phyloP scores from a whole-genome alignment of 805 yeast species.

The Candida corydali region DNA sequence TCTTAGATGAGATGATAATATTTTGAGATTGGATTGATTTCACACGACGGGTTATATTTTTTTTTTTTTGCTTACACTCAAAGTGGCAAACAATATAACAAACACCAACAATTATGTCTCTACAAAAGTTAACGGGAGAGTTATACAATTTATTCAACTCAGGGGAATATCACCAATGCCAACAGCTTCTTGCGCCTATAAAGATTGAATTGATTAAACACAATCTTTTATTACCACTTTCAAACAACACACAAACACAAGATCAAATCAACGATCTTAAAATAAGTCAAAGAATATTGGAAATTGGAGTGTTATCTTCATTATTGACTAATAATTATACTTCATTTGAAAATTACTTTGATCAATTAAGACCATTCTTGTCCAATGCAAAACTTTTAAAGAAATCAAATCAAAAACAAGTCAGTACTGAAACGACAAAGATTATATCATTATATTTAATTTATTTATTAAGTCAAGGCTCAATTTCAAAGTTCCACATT shows the following conservation, averaged over 20 bases:
- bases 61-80: too few relatives aligned
- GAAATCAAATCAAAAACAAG: constrained; percentile 40
- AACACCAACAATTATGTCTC: constrained; percentile 38
- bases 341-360: constrained; percentile 67
- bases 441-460: constrained; percentile 73
- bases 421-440: constrained; percentile 46
- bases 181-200: constrained; percentile 60
- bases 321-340: constrained; percentile 59
- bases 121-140: constrained; percentile 67
- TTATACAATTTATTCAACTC: constrained; percentile 61
- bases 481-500: constrained; percentile 83
- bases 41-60: too few relatives aligned
- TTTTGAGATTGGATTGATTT: background rate
- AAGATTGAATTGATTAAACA: constrained; percentile 77
- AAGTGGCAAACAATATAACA: constrained; percentile 6
- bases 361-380: constrained; percentile 78
- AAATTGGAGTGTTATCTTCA: constrained; percentile 80
- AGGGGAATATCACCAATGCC: constrained; percentile 60
- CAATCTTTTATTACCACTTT: constrained; percentile 66
- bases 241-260: constrained; percentile 27
- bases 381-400: constrained; percentile 41
- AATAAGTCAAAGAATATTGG: constrained; percentile 78
- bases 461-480: constrained; percentile 75
- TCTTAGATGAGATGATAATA: background rate
- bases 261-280: constrained; percentile 60